A percentile compares a stretch with the other conserved stretches of the same genome.
Conservation (phyloP, 768 basidiomycete genomes). For the Suillus ampliporus region DNA sequence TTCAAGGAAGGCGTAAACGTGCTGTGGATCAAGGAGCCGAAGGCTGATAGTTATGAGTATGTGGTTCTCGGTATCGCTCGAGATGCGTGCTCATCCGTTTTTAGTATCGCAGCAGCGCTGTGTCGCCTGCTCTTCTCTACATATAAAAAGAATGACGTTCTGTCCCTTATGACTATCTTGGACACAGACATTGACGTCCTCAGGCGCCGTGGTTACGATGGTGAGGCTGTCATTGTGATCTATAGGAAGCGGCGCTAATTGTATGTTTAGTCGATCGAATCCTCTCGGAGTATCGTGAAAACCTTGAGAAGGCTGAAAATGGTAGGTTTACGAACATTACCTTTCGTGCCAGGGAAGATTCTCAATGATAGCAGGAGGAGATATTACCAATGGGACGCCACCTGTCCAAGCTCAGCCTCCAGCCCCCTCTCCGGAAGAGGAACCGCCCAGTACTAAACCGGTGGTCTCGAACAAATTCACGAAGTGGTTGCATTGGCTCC, state of each 20-base stretch:
- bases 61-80: conserved; percentile 33
- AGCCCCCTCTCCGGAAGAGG: not conserved
- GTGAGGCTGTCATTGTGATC: conserved; percentile 39
- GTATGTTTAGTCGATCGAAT: conserved; percentile 17
- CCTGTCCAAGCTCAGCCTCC: not conserved
- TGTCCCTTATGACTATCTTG: conserved; percentile 89
- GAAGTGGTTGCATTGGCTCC: not conserved
- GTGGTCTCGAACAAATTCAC: not conserved
- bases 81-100: conserved; percentile 14
- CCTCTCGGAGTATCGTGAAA: conserved; percentile 1
- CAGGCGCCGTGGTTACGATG: conserved; percentile 81
- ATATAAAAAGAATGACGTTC: conserved; percentile 79
- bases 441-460: not conserved
- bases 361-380: not conserved
- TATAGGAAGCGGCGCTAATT: not conserved
- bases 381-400: not conserved
- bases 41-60: conserved; percentile 87
- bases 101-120: conserved; percentile 80
- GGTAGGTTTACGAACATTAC: not conserved
- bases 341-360: not conserved
- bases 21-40: conserved; percentile 71
- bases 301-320: not conserved
- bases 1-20: conserved; percentile 52
- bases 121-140: conserved; percentile 76
- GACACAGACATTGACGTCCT: conserved; percentile 84